Evolutionary conservation across 257 asterid genomes (phyloP).

Genomic region (Eucommia ulmoides): DNA sequence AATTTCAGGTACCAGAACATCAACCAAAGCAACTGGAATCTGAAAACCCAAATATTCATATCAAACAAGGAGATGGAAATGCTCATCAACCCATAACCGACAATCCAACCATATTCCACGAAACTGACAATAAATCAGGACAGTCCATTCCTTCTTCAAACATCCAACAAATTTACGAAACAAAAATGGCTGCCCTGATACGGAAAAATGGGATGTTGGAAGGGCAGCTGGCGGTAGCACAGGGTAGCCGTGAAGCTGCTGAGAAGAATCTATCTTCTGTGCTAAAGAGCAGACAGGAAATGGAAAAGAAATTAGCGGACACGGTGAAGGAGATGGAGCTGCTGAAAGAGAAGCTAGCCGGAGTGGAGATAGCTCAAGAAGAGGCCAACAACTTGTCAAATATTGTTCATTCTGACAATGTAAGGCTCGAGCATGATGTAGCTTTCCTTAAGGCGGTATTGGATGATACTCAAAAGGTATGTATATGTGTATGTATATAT

Average conservation of each 20-base stretch:
- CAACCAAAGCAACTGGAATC: too few relatives aligned
- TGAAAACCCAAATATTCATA: slow-evolving; percentile 26
- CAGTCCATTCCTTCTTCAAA: slow-evolving; percentile 28
- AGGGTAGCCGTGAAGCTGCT: slow-evolving; percentile 57
- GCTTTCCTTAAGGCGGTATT: slow-evolving; percentile 92
- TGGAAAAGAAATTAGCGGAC: slow-evolving; percentile 57
- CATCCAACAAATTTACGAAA: slow-evolving; percentile 48
- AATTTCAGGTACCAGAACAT: too few relatives aligned
- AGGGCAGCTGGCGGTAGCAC: slow-evolving; percentile 66
- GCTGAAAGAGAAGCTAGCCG: slow-evolving; percentile 74
- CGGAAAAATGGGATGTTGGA: slow-evolving; percentile 60
- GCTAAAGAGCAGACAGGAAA: slow-evolving; percentile 54
- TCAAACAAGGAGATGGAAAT: slow-evolving; percentile 46
- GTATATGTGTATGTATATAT: too few relatives aligned
- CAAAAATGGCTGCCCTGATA: slow-evolving; percentile 48
- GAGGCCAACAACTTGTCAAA: slow-evolving; percentile 81
- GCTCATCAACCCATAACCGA: slow-evolving; percentile 37
- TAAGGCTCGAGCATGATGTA: slow-evolving; percentile 91
- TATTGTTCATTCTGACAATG: slow-evolving; percentile 92
- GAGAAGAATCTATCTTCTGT: slow-evolving; percentile 55
- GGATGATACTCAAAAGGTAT: slow-evolving; percentile 93
- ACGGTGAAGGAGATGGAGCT: slow-evolving; percentile 64
- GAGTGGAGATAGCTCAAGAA: slow-evolving; percentile 76
- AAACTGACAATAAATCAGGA: slow-evolving; percentile 46
- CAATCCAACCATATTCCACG: slow-evolving; percentile 29